These are phyloP conservation scores for Schoenoplectus triqueter DNA, from an alignment of 202 grass and related monocot species.

Conservation along the genomic window DNA sequence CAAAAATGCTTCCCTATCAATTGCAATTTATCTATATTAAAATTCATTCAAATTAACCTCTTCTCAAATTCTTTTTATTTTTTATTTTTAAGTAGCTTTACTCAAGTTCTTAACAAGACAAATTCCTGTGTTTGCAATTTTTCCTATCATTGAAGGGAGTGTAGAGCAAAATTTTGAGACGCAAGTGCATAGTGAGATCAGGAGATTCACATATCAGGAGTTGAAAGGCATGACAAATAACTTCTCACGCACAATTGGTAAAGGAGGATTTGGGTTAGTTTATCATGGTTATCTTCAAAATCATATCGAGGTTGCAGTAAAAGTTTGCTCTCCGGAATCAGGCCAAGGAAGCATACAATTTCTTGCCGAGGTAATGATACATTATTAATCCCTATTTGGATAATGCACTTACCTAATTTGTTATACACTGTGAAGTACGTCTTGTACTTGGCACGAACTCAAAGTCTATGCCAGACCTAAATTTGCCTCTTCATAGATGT, in stretches of 20 bases:
- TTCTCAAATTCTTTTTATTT: too few species aligned
- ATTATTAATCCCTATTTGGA: background rate
- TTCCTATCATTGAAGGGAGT: background rate
- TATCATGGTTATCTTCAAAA: slow-evolving; percentile 40
- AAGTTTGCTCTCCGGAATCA: slow-evolving; percentile 36
- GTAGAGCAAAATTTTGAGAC: background rate
- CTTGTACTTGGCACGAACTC: background rate
- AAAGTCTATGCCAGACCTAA: too few species aligned
- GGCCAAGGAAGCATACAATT: slow-evolving; percentile 40
- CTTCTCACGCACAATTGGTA: slow-evolving; percentile 40
- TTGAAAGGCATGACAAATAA: slow-evolving; percentile 35
- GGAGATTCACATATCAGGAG: slow-evolving; percentile 35
- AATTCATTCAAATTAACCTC: too few species aligned
- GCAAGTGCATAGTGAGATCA: slow-evolving; percentile 2
- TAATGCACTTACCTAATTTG: background rate
- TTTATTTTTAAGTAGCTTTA: background rate
- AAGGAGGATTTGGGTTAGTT: slow-evolving; percentile 45
- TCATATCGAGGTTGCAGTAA: slow-evolving; percentile 40
- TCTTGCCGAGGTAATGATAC: slow-evolving; percentile 42
- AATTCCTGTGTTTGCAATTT: background rate
- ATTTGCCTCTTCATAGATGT: too few species aligned
- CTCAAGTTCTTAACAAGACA: background rate
- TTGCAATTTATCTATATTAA: background rate
- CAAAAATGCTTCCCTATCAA: background rate
- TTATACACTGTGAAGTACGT: background rate